Conservation (phyloP, 768 basidiomycete species). For the Tylopilus subfusipes region DNA sequence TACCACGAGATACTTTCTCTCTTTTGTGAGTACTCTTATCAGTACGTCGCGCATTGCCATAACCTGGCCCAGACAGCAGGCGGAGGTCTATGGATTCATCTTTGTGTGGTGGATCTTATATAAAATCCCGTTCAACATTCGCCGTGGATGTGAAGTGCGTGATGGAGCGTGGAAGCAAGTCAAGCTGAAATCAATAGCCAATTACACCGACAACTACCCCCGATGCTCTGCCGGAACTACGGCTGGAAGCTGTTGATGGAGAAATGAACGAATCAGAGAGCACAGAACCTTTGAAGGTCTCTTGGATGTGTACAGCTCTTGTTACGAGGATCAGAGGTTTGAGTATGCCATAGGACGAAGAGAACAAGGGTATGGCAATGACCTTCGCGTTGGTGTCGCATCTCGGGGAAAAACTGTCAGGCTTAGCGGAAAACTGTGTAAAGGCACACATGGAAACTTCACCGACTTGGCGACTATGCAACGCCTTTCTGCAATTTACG, state of each 20-base stretch:
- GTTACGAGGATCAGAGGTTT: neutral
- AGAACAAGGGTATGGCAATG: constrained; percentile 95
- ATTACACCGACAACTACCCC: constrained; percentile 84
- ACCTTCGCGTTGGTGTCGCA: constrained; percentile 90
- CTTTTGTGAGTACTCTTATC: no score
- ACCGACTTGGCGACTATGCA: neutral
- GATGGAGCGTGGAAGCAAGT: constrained; percentile 48
- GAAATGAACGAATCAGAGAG: constrained; percentile 62
- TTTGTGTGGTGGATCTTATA: no score
- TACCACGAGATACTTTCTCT: no score
- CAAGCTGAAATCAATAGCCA: constrained; percentile 63
- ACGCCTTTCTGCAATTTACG: neutral
- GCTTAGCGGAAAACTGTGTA: constrained; percentile 52
- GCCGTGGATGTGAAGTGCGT: no score
- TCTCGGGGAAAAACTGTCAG: constrained; percentile 71
- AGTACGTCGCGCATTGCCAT: no score
- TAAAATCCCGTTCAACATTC: constrained; percentile 1
- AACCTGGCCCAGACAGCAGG: no score
- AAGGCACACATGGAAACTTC: neutral
- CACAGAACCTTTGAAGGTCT: constrained; percentile 54
- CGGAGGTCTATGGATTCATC: no score
- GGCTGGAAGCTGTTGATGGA: constrained; percentile 60
- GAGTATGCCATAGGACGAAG: constrained; percentile 55
- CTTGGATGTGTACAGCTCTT: constrained; percentile 37
- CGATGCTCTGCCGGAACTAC: constrained; percentile 74